Conservation (phyloP, 2,329 filamentous ascomycete genomes). For the Calonectria naviculata region DNA sequence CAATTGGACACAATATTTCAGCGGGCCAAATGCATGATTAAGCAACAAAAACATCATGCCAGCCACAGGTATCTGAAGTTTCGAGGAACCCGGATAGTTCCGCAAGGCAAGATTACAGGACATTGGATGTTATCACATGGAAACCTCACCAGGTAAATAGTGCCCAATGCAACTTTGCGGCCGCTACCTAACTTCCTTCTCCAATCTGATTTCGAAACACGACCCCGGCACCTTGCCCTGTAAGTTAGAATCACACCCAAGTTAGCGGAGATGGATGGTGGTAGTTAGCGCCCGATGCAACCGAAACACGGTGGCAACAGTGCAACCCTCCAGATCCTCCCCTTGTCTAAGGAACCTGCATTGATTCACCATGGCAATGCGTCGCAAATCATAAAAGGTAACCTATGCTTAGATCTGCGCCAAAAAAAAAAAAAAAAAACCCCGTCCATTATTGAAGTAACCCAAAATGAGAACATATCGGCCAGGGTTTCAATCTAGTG, state of each 20-base stretch:
- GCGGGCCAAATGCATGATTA: no score
- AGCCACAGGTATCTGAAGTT: no score
- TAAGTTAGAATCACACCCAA: neutral
- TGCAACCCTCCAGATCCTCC: neutral
- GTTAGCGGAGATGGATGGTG: neutral
- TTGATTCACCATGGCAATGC: neutral
- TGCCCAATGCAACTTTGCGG: neutral
- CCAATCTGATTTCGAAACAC: neutral
- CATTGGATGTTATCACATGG: neutral
- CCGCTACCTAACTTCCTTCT: neutral
- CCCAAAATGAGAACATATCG: no score
- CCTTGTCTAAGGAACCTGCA: neutral
- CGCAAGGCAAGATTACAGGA: neutral
- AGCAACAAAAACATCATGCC: no score
- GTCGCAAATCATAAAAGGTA: neutral
- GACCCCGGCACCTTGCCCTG: neutral
- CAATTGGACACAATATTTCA: no score
- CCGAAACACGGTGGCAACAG: neutral
- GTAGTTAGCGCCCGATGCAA: neutral
- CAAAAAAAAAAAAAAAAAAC: neutral
- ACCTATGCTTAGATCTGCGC: neutral
- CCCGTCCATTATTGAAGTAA: neutral
- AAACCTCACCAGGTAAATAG: neutral
- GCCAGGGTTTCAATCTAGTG: no score
- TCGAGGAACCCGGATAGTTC: no score